Evolutionary conservation across 2,329 filamentous ascomycete genomes (phyloP), one percentile per base, ranked within the genome.

Genomic region (Beauveria sp.): DNA sequence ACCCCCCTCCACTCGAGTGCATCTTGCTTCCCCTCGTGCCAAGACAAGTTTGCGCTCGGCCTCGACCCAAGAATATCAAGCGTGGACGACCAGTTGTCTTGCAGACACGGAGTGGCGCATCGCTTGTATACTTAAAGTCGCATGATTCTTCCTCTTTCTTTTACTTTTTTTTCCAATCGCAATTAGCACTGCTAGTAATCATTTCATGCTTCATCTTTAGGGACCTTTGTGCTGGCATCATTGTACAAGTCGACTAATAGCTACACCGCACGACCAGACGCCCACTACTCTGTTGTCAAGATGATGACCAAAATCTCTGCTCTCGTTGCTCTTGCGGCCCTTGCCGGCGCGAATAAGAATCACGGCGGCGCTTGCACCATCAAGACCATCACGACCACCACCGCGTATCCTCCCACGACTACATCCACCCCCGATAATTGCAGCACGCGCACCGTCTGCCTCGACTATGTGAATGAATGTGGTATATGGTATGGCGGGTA

Each of bases 401-500:
- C 50, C 31, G 51, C 50, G 14, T 24, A 18, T 14, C 38, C 45
- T 22, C 57, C 48, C n/a, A 55, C 43, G 12, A 56, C 50, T 26
- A 57, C 50, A 5, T 8, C 59, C 3, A 42, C 34, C 38, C 40
- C 50, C 14, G 65, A 65, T 31, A 60, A 68, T 56, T 73, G 71
- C 63, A 66, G 55, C 34, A 66, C 64, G 4, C 67, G 67, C 4
- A 71, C 62, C 14, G 43, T 71, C 24, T 72, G 69, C 54, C 59
- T 66, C 26, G 66, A 71, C 59, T 53, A 38, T 0, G 57, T 69
- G 40, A 68, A 71, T 51, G 40, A 65, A 22, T 71, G 70, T 50
- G 69, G 68, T 34, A 65, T 68, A 2, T 53, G 40, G 16, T 71
- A 67, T 28, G 66, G 67, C 42, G 68, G 57, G 69, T 69, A 60